phyloP scores from a whole-genome alignment of 2,329 filamentous ascomycete species.

The Talaromyces amestolkiae region DNA sequence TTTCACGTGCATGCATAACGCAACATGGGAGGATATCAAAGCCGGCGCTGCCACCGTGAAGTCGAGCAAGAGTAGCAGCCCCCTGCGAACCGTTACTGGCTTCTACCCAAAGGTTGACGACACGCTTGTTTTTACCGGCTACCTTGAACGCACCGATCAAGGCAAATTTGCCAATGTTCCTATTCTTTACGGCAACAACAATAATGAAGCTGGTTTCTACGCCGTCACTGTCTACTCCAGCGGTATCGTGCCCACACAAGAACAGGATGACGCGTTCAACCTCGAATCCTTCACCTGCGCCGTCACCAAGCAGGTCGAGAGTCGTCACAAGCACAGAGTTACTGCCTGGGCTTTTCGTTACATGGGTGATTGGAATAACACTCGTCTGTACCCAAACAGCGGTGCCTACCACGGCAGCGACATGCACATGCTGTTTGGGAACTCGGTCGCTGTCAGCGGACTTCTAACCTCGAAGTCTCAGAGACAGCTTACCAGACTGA shows the following conservation, averaged over 20 bases:
- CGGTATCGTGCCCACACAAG: slow-evolving; percentile 40
- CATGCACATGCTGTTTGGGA: slow-evolving; percentile 50
- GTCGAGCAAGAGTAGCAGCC: slow-evolving; percentile 33
- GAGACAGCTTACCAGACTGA: slow-evolving; percentile 32
- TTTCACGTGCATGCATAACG: slow-evolving; percentile 7
- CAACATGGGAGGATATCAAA: slow-evolving; percentile 3
- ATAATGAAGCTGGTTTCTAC: slow-evolving; percentile 31
- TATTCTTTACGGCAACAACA: slow-evolving; percentile 12
- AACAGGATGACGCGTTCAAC: slow-evolving; percentile 41
- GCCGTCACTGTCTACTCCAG: slow-evolving; percentile 43
- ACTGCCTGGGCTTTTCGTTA: slow-evolving; percentile 50
- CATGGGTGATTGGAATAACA: slow-evolving; percentile 52
- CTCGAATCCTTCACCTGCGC: slow-evolving; percentile 51
- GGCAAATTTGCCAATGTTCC: slow-evolving; percentile 10
- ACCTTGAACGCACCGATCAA: slow-evolving; percentile 4
- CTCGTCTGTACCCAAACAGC: slow-evolving; percentile 45
- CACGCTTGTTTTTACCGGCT: slow-evolving; percentile 11
- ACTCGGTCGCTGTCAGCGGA: slow-evolving; percentile 40
- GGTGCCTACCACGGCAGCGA: slow-evolving; percentile 53
- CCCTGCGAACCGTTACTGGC: slow-evolving; percentile 25
- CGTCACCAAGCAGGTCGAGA: slow-evolving; percentile 39
- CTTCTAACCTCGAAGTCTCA: slow-evolving; percentile 34
- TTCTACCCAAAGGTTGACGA: slow-evolving; percentile 11
- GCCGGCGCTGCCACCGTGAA: slow-evolving; percentile 27
- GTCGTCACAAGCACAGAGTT: slow-evolving; percentile 35